Evolutionary conservation across 1,284 basidiomycete species (phyloP).

Genomic region (Sporisorium sorghi): DNA sequence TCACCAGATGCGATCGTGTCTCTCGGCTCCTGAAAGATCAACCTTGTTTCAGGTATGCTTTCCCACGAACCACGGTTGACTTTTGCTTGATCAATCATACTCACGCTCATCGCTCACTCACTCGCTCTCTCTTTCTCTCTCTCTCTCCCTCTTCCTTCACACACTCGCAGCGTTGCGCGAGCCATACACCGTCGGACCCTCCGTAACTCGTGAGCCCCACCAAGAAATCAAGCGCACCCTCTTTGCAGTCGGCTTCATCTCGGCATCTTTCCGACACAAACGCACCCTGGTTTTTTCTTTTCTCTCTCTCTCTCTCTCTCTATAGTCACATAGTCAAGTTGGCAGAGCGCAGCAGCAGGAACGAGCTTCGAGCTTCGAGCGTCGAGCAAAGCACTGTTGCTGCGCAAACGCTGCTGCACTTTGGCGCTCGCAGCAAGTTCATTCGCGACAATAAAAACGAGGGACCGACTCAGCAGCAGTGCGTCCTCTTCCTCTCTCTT

Average conservation of each 20-base stretch:
- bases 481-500: neutral
- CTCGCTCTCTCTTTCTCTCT: neutral
- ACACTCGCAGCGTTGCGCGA: neutral
- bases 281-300: too few relatives aligned
- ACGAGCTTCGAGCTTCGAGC: neutral
- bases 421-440: too few relatives aligned
- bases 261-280: constrained; percentile 20
- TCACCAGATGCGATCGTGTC: neutral
- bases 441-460: neutral
- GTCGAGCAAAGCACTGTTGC: too few relatives aligned
- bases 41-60: too few relatives aligned
- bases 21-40: neutral
- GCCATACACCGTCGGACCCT: neutral
- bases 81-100: neutral
- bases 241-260: constrained; percentile 23
- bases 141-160: neutral
- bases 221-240: neutral
- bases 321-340: neutral
- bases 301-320: too few relatives aligned
- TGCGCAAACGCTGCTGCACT: too few relatives aligned
- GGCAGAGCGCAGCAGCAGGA: neutral
- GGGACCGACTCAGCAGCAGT: too few relatives aligned
- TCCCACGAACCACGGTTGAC: constrained; percentile 4
- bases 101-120: constrained; percentile 1
- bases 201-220: constrained; percentile 3